Percentiles rank a stretch among this genome's conserved stretches.
These are phyloP conservation scores for Pseudocercospora musae DNA, from an alignment of 2,329 filamentous ascomycete species.

Conservation along the genomic window DNA sequence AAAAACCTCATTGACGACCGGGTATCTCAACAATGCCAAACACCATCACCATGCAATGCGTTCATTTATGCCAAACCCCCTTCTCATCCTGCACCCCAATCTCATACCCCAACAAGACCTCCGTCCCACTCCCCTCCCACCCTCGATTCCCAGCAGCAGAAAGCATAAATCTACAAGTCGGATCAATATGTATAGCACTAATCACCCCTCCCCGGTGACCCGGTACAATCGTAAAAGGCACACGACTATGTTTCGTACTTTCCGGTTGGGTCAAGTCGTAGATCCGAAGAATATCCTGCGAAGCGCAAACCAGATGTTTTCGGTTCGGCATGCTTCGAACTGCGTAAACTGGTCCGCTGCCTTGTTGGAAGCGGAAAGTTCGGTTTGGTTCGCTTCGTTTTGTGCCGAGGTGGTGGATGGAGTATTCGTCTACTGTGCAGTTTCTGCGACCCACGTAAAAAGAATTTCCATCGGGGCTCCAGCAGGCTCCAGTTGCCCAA, in stretches of 20 bases:
- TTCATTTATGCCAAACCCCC: constrained; percentile 32
- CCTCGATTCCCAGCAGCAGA: constrained; percentile 87
- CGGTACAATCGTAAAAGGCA: constrained; percentile 94
- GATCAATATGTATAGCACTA: constrained; percentile 80
- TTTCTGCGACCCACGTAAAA: constrained; percentile 92
- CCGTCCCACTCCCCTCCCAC: constrained; percentile 84
- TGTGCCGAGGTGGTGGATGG: constrained; percentile 62
- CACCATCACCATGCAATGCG: background rate
- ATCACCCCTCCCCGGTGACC: constrained; percentile 87
- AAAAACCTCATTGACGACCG: background rate
- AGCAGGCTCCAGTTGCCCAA: constrained; percentile 97
- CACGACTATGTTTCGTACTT: constrained; percentile 63
- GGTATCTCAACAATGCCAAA: background rate
- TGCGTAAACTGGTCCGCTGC: constrained; percentile 85
- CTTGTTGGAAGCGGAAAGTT: constrained; percentile 80
- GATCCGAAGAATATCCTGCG: constrained; percentile 85
- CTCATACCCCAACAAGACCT: constrained; percentile 92
- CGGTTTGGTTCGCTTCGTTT: constrained; percentile 71
- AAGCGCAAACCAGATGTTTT: constrained; percentile 86
- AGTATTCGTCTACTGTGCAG: constrained; percentile 91
- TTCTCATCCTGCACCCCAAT: constrained; percentile 50
- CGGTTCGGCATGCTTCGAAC: constrained; percentile 90
- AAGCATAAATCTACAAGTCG: constrained; percentile 84
- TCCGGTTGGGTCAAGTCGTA: constrained; percentile 73
- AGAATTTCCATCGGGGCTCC: constrained; percentile 91